Evolutionary conservation across 1,284 basidiomycete species (phyloP).

Genomic region (Sporisorium sorghi): DNA sequence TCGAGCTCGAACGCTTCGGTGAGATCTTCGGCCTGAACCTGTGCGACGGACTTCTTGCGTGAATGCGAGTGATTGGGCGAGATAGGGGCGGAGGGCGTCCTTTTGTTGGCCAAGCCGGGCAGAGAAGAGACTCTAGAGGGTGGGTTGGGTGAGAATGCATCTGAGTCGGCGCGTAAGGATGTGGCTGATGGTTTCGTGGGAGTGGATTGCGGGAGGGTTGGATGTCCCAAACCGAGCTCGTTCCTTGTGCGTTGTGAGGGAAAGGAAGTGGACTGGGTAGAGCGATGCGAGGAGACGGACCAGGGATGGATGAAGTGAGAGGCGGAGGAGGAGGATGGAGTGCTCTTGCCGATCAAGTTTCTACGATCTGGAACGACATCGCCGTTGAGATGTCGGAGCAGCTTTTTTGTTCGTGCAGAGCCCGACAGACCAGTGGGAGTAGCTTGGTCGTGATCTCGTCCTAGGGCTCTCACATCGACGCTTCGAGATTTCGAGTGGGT

Average conservation of each 20-base stretch:
- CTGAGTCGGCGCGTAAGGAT: slow-evolving; percentile 1
- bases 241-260: slow-evolving; percentile 4
- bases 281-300: slow-evolving; percentile 37
- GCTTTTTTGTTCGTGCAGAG: slow-evolving; percentile 14
- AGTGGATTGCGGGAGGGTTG: slow-evolving; percentile 2
- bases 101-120: slow-evolving; percentile 14
- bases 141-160: slow-evolving; percentile 26
- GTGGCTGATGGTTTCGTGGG: slow-evolving; percentile 8
- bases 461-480: slow-evolving; percentile 48
- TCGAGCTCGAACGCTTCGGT: slow-evolving; percentile 62
- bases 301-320: slow-evolving; percentile 28
- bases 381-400: slow-evolving; percentile 29
- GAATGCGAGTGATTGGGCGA: slow-evolving; percentile 60
- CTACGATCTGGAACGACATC: slow-evolving; percentile 27
- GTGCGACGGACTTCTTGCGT: slow-evolving; percentile 63
- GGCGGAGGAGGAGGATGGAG: not conserved
- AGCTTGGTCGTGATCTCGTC: slow-evolving; percentile 11
- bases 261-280: slow-evolving; percentile 21
- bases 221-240: slow-evolving; percentile 25
- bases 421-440: not conserved
- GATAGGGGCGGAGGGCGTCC: slow-evolving; percentile 34
- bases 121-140: slow-evolving; percentile 31
- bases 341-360: slow-evolving; percentile 35
- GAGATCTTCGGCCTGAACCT: slow-evolving; percentile 62
- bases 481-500: slow-evolving; percentile 49